Base-by-base conservation (phyloP, 2,329 filamentous ascomycete genomes). In the Trichoderma simmonsii region DNA sequence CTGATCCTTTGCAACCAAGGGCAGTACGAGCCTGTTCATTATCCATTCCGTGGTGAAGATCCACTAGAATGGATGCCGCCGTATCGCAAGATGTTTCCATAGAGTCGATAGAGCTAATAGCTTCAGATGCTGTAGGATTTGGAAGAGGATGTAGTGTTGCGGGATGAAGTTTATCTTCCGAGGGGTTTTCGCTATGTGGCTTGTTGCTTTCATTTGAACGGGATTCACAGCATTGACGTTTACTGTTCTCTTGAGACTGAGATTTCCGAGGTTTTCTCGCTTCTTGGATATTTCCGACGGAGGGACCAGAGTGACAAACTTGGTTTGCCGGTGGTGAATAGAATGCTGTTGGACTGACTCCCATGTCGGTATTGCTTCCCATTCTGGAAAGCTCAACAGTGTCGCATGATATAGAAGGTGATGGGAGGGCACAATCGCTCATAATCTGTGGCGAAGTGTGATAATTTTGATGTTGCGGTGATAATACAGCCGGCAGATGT, bases 1-100 rank as follows among this genome's bases (percentile, higher is more conserved):
- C 51, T 24, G 61, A 18, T 18, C 66, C 71, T 21, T 18, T 43
- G 57, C 72, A 73, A 11, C 72, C 72, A 3, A 73, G 64, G n/a
- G 71, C 71, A 30, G 26, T 43, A 9, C 72, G 70, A 30, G 71
- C 72, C 12, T 61, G 71, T 5, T 65, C 39, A 32, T 34, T 12
- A 63, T 73, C 72, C 18, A 60, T 26, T 5, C 72, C 61, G 18
- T 30, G 24, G 28, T 70, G 71, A 15, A 73, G 71, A 3, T 71
- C 65, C 21, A 72, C 71, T 3, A 73, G 66, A 30, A 73, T 73
- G 2, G 71, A 48, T 15, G 72, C 72, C n/a, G 72, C 72, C 4
- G 62, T 48, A 28, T 72, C 72, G 11, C 71, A 73, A 24, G 71
- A 66, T 18, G 68, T 71, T 36, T 66, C 65, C 34, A 70, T 59